Conservation (phyloP, 2,329 filamentous ascomycete genomes). For the Fusarium caatingaense region DNA sequence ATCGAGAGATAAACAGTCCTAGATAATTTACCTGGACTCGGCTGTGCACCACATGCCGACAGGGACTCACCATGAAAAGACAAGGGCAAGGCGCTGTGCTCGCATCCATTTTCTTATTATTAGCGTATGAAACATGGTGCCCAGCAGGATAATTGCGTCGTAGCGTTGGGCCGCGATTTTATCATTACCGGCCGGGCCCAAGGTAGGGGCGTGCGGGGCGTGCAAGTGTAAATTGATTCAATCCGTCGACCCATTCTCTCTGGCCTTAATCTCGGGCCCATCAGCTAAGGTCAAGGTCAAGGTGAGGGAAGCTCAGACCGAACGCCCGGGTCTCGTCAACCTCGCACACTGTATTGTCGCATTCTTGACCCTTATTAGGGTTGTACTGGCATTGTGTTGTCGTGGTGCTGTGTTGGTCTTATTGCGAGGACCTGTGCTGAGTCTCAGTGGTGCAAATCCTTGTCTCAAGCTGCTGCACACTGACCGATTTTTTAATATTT, state of each 20-base stretch:
- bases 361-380: conserved; percentile 23
- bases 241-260: conserved; percentile 40
- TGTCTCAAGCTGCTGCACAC: conserved; percentile 26
- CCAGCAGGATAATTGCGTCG: conserved; percentile 41
- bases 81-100: conserved; percentile 34
- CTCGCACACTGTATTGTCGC: conserved; percentile 41
- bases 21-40: conserved; percentile 40
- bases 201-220: conserved; percentile 37
- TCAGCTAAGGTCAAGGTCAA: conserved; percentile 30
- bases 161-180: conserved; percentile 45
- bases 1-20: conserved; percentile 39
- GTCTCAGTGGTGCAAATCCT: conserved; percentile 26
- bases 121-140: conserved; percentile 47
- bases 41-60: conserved; percentile 42
- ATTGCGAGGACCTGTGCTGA: conserved; percentile 14
- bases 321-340: conserved; percentile 35
- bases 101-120: conserved; percentile 39
- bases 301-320: conserved; percentile 46
- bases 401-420: conserved; percentile 20
- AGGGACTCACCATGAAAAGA: conserved; percentile 36
- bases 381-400: conserved; percentile 35
- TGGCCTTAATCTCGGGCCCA: conserved; percentile 47
- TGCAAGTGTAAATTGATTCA: conserved; percentile 13
- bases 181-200: conserved; percentile 41
- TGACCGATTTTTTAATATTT: conserved; percentile 26